Percentiles rank a stretch among this genome's conserved stretches.
Conservation (phyloP, 495 filamentous ascomycete genomes). For the Cercophora scortea region DNA sequence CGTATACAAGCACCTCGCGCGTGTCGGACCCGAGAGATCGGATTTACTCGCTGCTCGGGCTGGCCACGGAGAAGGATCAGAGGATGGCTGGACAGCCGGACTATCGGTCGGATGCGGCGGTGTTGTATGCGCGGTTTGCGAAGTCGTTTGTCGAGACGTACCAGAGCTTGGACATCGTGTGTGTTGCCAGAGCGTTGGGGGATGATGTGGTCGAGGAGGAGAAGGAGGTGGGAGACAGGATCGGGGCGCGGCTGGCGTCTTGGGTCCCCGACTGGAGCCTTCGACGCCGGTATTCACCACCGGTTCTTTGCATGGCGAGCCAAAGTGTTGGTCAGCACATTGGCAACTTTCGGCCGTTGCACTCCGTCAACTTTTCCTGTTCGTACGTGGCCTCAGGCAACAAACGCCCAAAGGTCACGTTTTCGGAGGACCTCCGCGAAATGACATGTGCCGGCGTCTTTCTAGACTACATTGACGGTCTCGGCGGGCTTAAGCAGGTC, state of each 20-base stretch:
- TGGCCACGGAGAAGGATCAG: not conserved
- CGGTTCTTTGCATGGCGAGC: conserved; percentile 2
- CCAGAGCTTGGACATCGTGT: conserved; percentile 2
- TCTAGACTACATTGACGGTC: not conserved
- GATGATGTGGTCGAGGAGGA: not conserved
- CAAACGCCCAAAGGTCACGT: not conserved
- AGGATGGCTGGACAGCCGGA: not conserved
- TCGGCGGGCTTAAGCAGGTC: not conserved
- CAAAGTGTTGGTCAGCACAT: not conserved
- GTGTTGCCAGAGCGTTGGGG: not conserved
- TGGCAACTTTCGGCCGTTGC: conserved; percentile 5
- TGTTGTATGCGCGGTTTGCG: not conserved
- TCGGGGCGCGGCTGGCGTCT: not conserved
- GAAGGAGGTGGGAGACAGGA: not conserved
- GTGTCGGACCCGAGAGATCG: conserved; percentile 4
- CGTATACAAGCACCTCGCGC: conserved; percentile 4
- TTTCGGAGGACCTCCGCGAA: not conserved
- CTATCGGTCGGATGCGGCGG: not conserved
- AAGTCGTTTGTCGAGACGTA: not conserved
- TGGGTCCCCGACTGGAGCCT: conserved; percentile 5
- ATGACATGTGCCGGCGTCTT: not conserved
- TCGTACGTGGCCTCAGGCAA: not conserved
- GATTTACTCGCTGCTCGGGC: conserved; percentile 1
- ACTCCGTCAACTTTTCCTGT: not conserved
- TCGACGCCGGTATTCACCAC: not conserved